A percentile compares a stretch with the other conserved stretches of the same genome.
These are phyloP conservation scores for Sugiyamaella japonica DNA, from an alignment of 1,139 yeast genomes.

Conservation along the genomic window DNA sequence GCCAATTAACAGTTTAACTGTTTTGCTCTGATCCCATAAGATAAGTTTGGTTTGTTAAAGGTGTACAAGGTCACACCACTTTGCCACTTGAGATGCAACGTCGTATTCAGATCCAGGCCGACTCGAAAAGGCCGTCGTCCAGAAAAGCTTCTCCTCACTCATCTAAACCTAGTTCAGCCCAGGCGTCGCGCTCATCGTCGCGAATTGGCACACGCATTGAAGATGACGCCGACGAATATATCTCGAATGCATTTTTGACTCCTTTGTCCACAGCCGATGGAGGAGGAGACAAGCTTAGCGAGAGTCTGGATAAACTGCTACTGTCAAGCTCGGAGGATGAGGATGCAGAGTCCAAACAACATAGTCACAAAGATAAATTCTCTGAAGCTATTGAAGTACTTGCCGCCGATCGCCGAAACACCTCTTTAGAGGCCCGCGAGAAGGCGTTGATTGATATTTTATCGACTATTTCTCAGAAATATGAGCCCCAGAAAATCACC, in stretches of 20 bases:
- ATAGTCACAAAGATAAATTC: conserved; percentile 29
- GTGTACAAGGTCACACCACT: background rate
- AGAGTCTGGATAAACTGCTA: conserved; percentile 25
- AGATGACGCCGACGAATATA: conserved; percentile 33
- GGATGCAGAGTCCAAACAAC: conserved; percentile 15
- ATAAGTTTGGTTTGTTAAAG: background rate
- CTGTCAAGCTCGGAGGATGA: conserved; percentile 18
- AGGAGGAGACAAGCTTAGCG: conserved; percentile 28
- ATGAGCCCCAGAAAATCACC: conserved; percentile 38
- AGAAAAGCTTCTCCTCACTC: conserved; percentile 24
- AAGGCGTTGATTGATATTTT: conserved; percentile 36
- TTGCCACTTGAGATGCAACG: conserved; percentile 21
- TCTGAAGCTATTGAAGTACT: conserved; percentile 36
- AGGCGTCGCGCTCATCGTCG: conserved; percentile 29
- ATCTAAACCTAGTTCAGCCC: conserved; percentile 23
- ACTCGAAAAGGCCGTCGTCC: conserved; percentile 21
- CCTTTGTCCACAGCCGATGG: conserved; percentile 21
- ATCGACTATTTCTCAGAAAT: conserved; percentile 34
- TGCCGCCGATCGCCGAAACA: conserved; percentile 35
- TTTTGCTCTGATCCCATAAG: too few relatives aligned
- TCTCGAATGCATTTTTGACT: conserved; percentile 28
- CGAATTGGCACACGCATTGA: conserved; percentile 26
- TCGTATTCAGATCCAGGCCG: conserved; percentile 25
- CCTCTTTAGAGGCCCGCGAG: conserved; percentile 39
- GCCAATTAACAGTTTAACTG: too few relatives aligned